Conservation (phyloP, 2,329 filamentous ascomycete genomes). For the Triangularia setosa region DNA sequence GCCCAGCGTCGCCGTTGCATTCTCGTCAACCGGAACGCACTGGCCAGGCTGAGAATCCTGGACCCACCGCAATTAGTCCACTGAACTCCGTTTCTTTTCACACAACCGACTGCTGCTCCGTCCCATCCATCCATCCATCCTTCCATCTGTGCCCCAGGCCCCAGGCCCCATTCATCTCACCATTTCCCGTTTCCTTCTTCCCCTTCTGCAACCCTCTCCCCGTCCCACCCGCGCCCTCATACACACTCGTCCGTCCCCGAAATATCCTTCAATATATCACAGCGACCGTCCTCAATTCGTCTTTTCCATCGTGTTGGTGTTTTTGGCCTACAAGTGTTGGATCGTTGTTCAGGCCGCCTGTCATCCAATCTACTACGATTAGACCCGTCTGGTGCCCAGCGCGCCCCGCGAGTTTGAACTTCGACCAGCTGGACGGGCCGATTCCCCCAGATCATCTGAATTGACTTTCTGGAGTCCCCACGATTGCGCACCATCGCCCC, state of each 20-base stretch:
- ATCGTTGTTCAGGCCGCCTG: background rate
- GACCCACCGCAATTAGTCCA: slow-evolving; percentile 15
- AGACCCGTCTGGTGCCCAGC: background rate
- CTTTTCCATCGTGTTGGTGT: background rate
- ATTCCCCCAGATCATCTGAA: slow-evolving; percentile 26
- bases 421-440: slow-evolving; percentile 26
- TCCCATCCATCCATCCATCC: background rate
- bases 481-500: slow-evolving; percentile 24
- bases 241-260: background rate
- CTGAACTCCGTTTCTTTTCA: slow-evolving; percentile 9
- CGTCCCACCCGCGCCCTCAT: background rate
- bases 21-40: slow-evolving; percentile 2
- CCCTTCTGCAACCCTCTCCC: background rate
- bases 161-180: slow-evolving; percentile 5
- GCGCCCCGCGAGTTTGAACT: slow-evolving; percentile 15
- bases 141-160: background rate
- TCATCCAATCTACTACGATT: background rate
- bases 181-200: slow-evolving; percentile 8
- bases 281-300: background rate
- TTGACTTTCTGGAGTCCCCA: slow-evolving; percentile 28
- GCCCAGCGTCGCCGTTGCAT: background rate
- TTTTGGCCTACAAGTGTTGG: background rate
- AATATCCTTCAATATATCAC: background rate
- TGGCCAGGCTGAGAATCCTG: slow-evolving; percentile 6
- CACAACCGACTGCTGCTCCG: background rate